Evolutionary conservation across 1,139 yeast genomes (phyloP), one percentile per base, ranked within the genome.

Genomic region (Geotrichum phurueaensis): DNA sequence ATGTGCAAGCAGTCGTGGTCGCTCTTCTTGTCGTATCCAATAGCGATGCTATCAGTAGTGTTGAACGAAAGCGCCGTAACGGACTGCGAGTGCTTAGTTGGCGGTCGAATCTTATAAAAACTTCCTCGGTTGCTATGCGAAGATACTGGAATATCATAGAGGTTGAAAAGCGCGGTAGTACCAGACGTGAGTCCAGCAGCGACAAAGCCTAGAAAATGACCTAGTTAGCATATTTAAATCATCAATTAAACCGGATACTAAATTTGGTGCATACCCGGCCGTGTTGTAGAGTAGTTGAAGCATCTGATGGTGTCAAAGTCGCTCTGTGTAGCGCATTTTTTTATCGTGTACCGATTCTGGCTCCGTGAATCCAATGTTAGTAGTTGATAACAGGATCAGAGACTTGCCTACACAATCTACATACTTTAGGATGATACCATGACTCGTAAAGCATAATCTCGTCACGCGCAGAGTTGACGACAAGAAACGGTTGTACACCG

Each of bases 121-220:
- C 78, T 58, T 78, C 20, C 84, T 79, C 67, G 2, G 83, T 71
- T 2, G 79, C 73, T 4, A 73, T 73, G 4, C 76, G 68, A 31
- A n/a, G 15, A n/a, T 78, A 73, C n/a, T 49, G 51, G 47, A 89
- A 39, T 39, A 18, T 39, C 47, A 22, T 39, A 39, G 18, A 39
- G 79, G 69, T 89, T 88, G 65, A 88, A 84, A 0, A 89, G 71
- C 53, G 84, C 78, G 3, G 89, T 81, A 18, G 77, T 76, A 1
- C 97, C 97, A 68, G 83, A 85, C 60, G 84, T 79, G 56, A 87
- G 87, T 1, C 96, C 96, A 15, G 85, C 87, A 10, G 86, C 89
- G 0, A 84, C 80, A 20, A 88, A 69, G 2, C 73, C 73, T 51
- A 54, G 48, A 43, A 1, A n/a, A n/a, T n/a, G 47, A 33, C 25